Evolutionary conservation across 179 eudicot species (phyloP).

Genomic region (Sideroxylon spinosum): DNA sequence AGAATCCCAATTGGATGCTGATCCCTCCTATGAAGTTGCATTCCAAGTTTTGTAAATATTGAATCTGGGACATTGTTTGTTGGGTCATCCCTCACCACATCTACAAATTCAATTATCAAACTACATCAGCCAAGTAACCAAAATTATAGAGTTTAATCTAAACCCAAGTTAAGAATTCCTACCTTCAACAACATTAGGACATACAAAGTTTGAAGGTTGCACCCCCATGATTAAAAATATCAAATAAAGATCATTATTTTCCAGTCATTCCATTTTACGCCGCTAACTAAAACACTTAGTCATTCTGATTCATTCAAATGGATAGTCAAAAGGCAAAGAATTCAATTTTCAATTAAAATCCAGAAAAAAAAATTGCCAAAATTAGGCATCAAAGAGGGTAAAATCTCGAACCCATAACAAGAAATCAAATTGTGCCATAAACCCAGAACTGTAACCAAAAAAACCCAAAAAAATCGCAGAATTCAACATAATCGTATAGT

Average conservation of each 20-base stretch:
- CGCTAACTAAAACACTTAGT: not conserved
- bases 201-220: not conserved
- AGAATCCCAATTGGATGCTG: slow-evolving; percentile 86
- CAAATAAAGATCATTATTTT: not conserved
- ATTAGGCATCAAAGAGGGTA: not conserved
- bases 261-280: not conserved
- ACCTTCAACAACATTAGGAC: not conserved
- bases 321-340: not conserved
- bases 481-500: not conserved
- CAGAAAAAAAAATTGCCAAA: not conserved
- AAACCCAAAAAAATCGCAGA: not conserved
- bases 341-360: not conserved
- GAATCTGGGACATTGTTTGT: slow-evolving; percentile 85
- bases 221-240: not conserved
- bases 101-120: slow-evolving; percentile 34
- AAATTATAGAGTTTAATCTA: too few relatives aligned
- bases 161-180: not conserved
- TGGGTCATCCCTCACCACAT: slow-evolving; percentile 81
- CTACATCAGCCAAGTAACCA: slow-evolving; percentile 3
- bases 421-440: not conserved
- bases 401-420: slow-evolving; percentile 9
- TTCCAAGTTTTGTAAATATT: slow-evolving; percentile 76
- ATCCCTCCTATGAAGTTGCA: slow-evolving; percentile 84
- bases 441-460: not conserved
- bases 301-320: too few relatives aligned